Conservation (phyloP, 345 rosid genomes). For the Eucalyptus erythrocorys region DNA sequence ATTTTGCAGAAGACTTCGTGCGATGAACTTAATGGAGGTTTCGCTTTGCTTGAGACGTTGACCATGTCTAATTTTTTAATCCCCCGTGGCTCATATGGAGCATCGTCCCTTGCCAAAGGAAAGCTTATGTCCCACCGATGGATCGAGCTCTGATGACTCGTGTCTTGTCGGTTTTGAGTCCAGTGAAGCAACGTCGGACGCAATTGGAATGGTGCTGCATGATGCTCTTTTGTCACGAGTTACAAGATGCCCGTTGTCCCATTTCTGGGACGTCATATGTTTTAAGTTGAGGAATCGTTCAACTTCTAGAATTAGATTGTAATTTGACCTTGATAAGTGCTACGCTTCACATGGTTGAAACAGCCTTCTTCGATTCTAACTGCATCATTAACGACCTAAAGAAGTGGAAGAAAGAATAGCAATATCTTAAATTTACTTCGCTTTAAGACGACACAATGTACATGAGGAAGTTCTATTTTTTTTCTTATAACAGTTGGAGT, state of each 20-base stretch:
- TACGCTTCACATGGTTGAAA: background rate
- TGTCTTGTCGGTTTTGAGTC: background rate
- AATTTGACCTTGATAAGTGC: background rate
- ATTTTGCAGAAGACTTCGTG: background rate
- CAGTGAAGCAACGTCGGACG: background rate
- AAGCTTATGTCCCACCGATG: background rate
- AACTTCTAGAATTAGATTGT: background rate
- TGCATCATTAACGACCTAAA: background rate
- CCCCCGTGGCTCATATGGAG: background rate
- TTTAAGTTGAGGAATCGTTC: background rate
- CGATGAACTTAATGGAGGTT: background rate
- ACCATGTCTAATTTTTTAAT: background rate
- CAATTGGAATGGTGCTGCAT: background rate
- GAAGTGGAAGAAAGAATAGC: background rate
- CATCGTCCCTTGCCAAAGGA: background rate
- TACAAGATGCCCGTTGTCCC: background rate
- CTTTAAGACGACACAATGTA: background rate
- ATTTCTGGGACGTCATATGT: background rate
- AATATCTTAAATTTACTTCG: background rate
- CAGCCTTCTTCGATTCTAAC: background rate
- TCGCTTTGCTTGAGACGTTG: background rate
- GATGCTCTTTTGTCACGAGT: background rate
- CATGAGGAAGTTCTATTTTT: background rate
- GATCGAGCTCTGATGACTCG: background rate
- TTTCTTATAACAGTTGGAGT: background rate